These are phyloP conservation scores for Trametes versicolor DNA, from an alignment of 1,284 basidiomycete species.

Conservation along the genomic window DNA sequence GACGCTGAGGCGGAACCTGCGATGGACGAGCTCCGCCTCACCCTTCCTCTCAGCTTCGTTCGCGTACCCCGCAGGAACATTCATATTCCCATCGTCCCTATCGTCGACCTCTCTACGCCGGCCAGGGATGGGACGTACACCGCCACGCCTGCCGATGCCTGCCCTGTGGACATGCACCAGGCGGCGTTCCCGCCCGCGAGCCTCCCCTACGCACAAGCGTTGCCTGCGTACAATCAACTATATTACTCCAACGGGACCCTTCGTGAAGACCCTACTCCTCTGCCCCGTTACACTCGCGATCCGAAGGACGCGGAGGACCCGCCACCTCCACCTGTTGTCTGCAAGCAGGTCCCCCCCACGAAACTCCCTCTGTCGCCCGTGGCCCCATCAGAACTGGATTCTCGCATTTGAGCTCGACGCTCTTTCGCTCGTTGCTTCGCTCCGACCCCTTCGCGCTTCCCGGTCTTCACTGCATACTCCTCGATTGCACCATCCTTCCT, in stretches of 20 bases:
- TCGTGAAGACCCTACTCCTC: conserved; percentile 71
- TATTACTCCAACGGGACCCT: conserved; percentile 77
- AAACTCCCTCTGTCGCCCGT: conserved; percentile 6
- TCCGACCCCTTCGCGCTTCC: background rate
- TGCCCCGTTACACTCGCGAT: conserved; percentile 68
- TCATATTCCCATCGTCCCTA: conserved; percentile 4
- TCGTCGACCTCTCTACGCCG: background rate
- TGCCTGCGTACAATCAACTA: conserved; percentile 81
- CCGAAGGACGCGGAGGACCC: conserved; percentile 23
- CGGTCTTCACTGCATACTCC: background rate
- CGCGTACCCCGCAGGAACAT: conserved; percentile 32
- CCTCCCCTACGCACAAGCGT: conserved; percentile 49
- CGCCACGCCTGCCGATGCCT: background rate
- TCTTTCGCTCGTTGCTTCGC: background rate
- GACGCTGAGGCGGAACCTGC: conserved; percentile 39
- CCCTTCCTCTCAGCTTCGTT: conserved; percentile 66
- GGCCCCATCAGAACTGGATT: background rate
- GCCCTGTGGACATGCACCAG: conserved; percentile 18
- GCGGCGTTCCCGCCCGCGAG: conserved; percentile 25
- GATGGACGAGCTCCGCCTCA: conserved; percentile 51
- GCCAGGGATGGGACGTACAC: background rate
- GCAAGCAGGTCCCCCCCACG: conserved; percentile 29
- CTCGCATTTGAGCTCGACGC: conserved; percentile 2
- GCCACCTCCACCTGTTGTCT: conserved; percentile 15
- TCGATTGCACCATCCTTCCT: background rate